Conservation (phyloP, 2,329 filamentous ascomycete genomes). For the Chrysoporthe cubensis region DNA sequence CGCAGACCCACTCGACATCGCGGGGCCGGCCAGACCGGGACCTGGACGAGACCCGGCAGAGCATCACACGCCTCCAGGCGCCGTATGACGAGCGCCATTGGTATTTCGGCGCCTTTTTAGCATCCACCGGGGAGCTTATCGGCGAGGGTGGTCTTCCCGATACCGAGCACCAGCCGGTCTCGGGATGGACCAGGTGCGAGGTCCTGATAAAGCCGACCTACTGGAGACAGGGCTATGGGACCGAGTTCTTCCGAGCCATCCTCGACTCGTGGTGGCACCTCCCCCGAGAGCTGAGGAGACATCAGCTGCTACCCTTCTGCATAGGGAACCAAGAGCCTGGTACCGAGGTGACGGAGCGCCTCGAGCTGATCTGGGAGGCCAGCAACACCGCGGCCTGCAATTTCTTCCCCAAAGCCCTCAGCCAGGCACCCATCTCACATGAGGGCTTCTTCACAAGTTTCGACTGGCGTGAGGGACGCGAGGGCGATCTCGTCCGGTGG, state of each 20-base stretch:
- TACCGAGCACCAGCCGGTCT: constrained; percentile 14
- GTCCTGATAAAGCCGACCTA: constrained; percentile 19
- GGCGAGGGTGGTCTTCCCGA: constrained; percentile 36
- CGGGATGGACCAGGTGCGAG: constrained; percentile 25
- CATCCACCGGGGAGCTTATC: constrained; percentile 35
- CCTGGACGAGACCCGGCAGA: constrained; percentile 20
- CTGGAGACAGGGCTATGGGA: constrained; percentile 26
- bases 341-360: constrained; percentile 18
- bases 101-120: constrained; percentile 34
- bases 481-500: constrained; percentile 19
- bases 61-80: constrained; percentile 20
- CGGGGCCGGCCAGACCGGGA: constrained; percentile 26
- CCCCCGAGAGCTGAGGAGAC: constrained; percentile 25
- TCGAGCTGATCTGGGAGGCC: constrained; percentile 24
- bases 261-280: constrained; percentile 27
- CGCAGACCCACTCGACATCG: constrained; percentile 17
- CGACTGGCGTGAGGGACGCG: constrained; percentile 25
- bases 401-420: constrained; percentile 23
- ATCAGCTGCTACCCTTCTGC: constrained; percentile 21
- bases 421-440: constrained; percentile 6
- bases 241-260: constrained; percentile 25
- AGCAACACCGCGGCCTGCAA: constrained; percentile 14
- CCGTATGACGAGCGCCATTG: constrained; percentile 29
- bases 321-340: constrained; percentile 17
- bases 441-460: constrained; percentile 16